Evolutionary conservation across 2,329 filamentous ascomycete genomes (phyloP).

Genomic region (Endoconidiophora laricicola): DNA sequence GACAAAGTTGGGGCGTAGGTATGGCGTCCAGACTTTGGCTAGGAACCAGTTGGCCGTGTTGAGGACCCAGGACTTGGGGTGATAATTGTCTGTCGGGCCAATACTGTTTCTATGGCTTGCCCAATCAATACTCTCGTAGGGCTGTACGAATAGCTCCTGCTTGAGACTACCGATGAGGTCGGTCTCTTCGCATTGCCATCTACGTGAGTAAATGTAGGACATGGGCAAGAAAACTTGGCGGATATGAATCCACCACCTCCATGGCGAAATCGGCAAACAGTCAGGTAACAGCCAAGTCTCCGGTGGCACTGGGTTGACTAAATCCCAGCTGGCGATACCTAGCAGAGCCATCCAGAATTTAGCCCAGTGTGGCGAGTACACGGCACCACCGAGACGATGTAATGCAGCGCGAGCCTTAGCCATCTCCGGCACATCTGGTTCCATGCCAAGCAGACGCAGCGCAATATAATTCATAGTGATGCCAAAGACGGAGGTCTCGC

Average conservation of each 20-base stretch:
- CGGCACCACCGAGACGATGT: conserved; percentile 71
- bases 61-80: conserved; percentile 76
- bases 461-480: conserved; percentile 75
- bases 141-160: conserved; percentile 66
- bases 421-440: conserved; percentile 70
- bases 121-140: conserved; percentile 67
- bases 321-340: conserved; percentile 72
- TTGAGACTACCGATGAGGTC: conserved; percentile 55
- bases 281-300: conserved; percentile 88
- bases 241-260: conserved; percentile 97
- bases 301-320: conserved; percentile 85
- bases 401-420: conserved; percentile 67
- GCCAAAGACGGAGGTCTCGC: conserved; percentile 79
- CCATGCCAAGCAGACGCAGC: conserved; percentile 66
- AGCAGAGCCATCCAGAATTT: conserved; percentile 88
- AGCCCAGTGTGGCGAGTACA: conserved; percentile 81
- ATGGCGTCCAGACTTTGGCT: conserved; percentile 65
- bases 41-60: conserved; percentile 65
- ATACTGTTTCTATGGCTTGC: conserved; percentile 67
- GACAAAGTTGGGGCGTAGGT: conserved; percentile 49
- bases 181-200: conserved; percentile 61
- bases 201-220: conserved; percentile 75
- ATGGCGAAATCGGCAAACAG: conserved; percentile 77
- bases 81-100: conserved; percentile 66
- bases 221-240: conserved; percentile 92